Evolutionary conservation across 2,329 filamentous ascomycete genomes (phyloP), one percentile per base, ranked within the genome.

Genomic region (Fusarium sp.): DNA sequence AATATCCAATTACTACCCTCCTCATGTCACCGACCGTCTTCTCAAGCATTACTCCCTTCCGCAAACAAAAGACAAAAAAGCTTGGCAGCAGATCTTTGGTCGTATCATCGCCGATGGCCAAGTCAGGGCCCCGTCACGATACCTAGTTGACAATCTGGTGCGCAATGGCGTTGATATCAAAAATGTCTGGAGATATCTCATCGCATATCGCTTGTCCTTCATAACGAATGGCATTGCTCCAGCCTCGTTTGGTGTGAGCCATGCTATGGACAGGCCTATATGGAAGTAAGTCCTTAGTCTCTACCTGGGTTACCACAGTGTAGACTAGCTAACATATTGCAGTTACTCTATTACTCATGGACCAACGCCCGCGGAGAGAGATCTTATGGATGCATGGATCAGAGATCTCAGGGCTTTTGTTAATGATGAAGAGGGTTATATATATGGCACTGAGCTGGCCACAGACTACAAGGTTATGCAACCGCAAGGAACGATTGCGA

Each of bases 181-280:
- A 3, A 53, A 28, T 22, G 64, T 66, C 2, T 66, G 64, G 64
- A 41, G 64, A 60, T 67, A 67, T 28, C 61, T 67, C 26, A 66
- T 67, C 0, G 61, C 64, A 2, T 66, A 66, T 22, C 53, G 64
- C 0, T 14, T 66, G 1, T 66, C 64, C 0, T 67, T 66, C 11
- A 67, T 67, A 8, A 44, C 53, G 4, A n/a, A 45, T 2, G 28
- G 66, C 0, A 14, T 66, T 10, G 62, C 44, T 3, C 64, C 64
- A 2, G 51, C 61, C 12, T 66, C 61, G 1, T 67, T 67, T 12
- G 61, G 64, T 22, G 61, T 67, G 1, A 67, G 64, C 22, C 64
- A 67, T 50, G 64, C 61, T 18, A 67, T 67, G 64, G 61, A 67
- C 15, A 15, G 64, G 3, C 64, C 64, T 8, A 53, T 67, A 30